These are phyloP conservation scores for Leucoagaricus sp. DNA, from an alignment of 1,284 basidiomycete species.

Conservation along the genomic window DNA sequence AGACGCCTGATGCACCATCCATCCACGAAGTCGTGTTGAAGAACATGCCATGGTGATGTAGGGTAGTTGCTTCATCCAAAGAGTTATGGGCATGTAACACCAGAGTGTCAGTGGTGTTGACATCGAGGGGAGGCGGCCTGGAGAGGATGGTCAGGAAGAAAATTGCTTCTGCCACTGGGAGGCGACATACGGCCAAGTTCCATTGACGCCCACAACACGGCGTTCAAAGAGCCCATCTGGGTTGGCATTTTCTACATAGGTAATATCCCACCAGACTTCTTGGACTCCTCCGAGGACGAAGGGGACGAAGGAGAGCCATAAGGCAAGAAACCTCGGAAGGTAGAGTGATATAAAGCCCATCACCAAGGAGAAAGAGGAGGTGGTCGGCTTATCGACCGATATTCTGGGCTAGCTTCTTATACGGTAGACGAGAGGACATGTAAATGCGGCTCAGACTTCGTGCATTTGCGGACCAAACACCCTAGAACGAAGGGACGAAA, in stretches of 20 bases:
- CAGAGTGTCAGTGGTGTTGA: slow-evolving; percentile 73
- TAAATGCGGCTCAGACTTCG: too few relatives aligned
- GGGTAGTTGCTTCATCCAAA: slow-evolving; percentile 59
- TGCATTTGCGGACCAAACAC: too few relatives aligned
- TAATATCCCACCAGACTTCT: slow-evolving; percentile 82
- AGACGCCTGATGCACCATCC: slow-evolving; percentile 84
- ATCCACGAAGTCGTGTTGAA: slow-evolving; percentile 86
- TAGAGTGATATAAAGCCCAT: too few relatives aligned
- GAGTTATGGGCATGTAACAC: slow-evolving; percentile 78
- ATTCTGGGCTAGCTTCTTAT: neutral
- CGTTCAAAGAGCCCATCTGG: slow-evolving; percentile 79
- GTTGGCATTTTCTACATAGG: slow-evolving; percentile 68
- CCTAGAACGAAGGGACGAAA: neutral
- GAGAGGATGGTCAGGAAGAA: slow-evolving; percentile 6
- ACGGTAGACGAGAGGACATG: neutral
- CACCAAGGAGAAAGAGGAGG: too few relatives aligned
- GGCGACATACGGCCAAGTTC: slow-evolving; percentile 83
- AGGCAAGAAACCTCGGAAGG: too few relatives aligned
- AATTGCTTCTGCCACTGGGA: neutral
- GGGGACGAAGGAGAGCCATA: slow-evolving; percentile 19
- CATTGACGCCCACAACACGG: slow-evolving; percentile 84
- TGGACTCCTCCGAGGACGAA: slow-evolving; percentile 56
- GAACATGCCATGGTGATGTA: slow-evolving; percentile 93
- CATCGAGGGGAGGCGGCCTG: slow-evolving; percentile 79
- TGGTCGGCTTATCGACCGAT: neutral